A percentile compares a stretch with the other conserved stretches of the same genome.
Evolutionary conservation across 2,329 filamentous ascomycete genomes (phyloP).

Genomic region (Pseudogymnoascus sp.): DNA sequence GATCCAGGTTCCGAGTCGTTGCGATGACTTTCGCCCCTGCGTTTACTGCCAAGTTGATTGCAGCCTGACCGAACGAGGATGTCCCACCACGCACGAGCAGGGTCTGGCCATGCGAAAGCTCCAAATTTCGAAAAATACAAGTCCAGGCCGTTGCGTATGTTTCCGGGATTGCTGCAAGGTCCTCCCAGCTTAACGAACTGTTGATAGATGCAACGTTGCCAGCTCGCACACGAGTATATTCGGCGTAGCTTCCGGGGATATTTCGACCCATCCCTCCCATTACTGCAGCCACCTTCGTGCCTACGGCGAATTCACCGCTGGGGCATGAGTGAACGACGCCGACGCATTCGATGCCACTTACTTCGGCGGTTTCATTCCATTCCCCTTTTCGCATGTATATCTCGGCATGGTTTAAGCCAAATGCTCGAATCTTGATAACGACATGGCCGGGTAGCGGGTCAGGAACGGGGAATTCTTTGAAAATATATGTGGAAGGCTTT

Average conservation of each 20-base stretch:
- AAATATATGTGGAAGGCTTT: constrained; percentile 9
- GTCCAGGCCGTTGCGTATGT: constrained; percentile 19
- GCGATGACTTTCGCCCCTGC: constrained; percentile 24
- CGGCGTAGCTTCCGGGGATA: constrained; percentile 19
- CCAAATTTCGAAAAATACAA: constrained; percentile 17
- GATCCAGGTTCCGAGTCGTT: constrained; percentile 14
- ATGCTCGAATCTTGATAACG: constrained; percentile 33
- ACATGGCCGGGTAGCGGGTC: constrained; percentile 29
- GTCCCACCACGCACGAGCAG: constrained; percentile 32
- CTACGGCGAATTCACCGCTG: constrained; percentile 12
- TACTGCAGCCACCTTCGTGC: constrained; percentile 16
- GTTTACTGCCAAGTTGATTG: constrained; percentile 30
- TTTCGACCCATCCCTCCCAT: constrained; percentile 21
- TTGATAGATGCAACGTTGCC: constrained; percentile 14
- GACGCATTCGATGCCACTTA: constrained; percentile 24
- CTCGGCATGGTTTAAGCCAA: constrained; percentile 30
- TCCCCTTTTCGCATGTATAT: constrained; percentile 13
- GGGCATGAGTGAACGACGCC: constrained; percentile 17
- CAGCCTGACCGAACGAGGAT: constrained; percentile 33
- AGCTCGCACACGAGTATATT: constrained; percentile 17
- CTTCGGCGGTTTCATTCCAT: constrained; percentile 10
- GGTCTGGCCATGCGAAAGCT: constrained; percentile 14
- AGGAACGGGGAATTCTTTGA: constrained; percentile 33
- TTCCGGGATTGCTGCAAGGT: constrained; percentile 19
- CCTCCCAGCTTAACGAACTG: constrained; percentile 16